phyloP scores from a whole-genome alignment of 2,329 filamentous ascomycete species.

The Pyricularia pennisetigena region DNA sequence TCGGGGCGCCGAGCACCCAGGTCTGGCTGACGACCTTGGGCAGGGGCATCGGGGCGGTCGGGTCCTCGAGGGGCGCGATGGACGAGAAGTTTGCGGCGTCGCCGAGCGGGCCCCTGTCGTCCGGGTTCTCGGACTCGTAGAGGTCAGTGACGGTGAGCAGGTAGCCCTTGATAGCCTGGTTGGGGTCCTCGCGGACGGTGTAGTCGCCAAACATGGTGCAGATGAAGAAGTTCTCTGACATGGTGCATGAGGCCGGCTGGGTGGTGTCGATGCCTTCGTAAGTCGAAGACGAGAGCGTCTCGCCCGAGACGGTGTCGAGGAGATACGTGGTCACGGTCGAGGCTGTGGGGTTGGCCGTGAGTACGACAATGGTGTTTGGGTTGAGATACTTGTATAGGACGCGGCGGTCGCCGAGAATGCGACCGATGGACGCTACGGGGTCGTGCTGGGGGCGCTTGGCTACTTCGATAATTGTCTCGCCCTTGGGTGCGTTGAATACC shows the following conservation, averaged over 20 bases:
- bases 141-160: constrained; percentile 81
- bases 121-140: constrained; percentile 74
- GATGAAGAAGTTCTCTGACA: constrained; percentile 92
- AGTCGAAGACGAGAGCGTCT: constrained; percentile 60
- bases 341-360: constrained; percentile 49
- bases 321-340: constrained; percentile 64
- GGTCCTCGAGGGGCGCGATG: constrained; percentile 52
- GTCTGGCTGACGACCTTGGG: constrained; percentile 73
- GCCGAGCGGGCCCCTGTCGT: constrained; percentile 74
- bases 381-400: constrained; percentile 98
- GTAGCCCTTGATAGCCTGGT: constrained; percentile 65
- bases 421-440: constrained; percentile 88
- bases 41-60: constrained; percentile 35
- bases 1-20: constrained; percentile 70
- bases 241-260: constrained; percentile 64
- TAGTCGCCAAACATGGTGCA: constrained; percentile 69
- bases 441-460: constrained; percentile 65
- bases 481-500: constrained; percentile 59
- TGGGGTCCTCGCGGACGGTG: constrained; percentile 40
- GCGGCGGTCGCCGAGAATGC: constrained; percentile 82
- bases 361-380: constrained; percentile 72
- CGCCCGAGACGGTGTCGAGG: constrained; percentile 77
- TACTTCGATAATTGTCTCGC: constrained; percentile 59
- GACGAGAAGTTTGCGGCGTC: constrained; percentile 66
- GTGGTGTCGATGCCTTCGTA: constrained; percentile 65